A percentile compares a stretch with the other conserved stretches of the same genome.
Conservation (phyloP, 2,329 filamentous ascomycete genomes). For the Beauveria sp. region DNA sequence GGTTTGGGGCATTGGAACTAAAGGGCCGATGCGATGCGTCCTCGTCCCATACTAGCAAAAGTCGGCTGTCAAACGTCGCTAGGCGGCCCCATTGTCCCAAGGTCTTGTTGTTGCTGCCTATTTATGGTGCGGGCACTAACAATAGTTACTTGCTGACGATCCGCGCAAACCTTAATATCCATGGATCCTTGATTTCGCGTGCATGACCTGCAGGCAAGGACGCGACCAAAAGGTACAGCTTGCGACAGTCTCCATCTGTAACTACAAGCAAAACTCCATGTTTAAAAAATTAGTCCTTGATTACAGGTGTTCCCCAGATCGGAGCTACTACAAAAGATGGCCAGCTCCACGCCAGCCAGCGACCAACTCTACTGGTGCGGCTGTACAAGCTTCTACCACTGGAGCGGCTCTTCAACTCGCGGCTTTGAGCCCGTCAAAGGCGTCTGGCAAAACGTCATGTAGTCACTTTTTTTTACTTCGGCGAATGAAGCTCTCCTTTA, state of each 20-base stretch:
- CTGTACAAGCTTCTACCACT: background rate
- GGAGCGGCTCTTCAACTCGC: background rate
- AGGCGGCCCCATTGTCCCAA: background rate
- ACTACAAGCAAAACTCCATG: background rate
- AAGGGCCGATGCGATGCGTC: background rate
- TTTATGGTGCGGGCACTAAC: too few species aligned
- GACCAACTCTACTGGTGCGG: constrained; percentile 1
- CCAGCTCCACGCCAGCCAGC: background rate
- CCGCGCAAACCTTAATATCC: background rate
- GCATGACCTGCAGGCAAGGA: background rate
- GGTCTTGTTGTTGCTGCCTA: background rate
- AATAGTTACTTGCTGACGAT: background rate
- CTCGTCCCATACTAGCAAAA: background rate
- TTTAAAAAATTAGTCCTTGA: background rate
- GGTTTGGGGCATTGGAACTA: background rate
- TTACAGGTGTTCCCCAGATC: background rate
- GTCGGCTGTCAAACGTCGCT: background rate
- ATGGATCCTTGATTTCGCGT: too few species aligned
- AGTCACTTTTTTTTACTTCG: too few species aligned
- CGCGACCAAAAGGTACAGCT: background rate
- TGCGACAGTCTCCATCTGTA: background rate
- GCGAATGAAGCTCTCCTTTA: too few species aligned
- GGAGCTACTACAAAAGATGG: background rate
- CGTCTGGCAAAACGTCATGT: background rate
- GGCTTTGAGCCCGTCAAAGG: background rate